Base-by-base conservation (phyloP, 108 stramenopile genomes). In the Nitzschia putrida region DNA sequence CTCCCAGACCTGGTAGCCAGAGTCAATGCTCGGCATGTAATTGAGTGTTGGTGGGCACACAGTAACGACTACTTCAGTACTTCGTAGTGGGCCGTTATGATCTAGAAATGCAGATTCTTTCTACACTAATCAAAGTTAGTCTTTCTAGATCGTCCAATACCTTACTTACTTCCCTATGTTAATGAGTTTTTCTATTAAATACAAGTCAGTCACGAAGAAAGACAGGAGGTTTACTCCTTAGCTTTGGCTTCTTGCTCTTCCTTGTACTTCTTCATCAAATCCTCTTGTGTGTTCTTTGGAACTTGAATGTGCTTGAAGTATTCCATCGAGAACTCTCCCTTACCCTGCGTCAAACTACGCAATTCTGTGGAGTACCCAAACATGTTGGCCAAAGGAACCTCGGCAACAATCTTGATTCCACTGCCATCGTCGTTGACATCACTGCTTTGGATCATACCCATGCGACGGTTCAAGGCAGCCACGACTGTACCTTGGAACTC, bases 321-420 rank as follows among this genome's bases (percentile, higher is more conserved):
- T 71, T 99, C 98, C 98, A 99, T 99, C 8, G 95, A 89, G 73
- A 98, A 98, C 72, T 98, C 99, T 38, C 97, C 98, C 76, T 98
- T 99, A 22, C 97, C 99, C 79, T 99, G 99, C 25, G 99, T 99
- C 39, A 85, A 64, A 64, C 88, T 90, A 23, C 98, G 85, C 39
- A 99, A 57, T 51, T 98, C 98, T 16, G 98, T 99, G 7, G 92
- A 94, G 71, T 96, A 97, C 1, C 97, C 97, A 79, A 98, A 98
- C 95, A 98, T 95, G 58, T 95, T 90, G 14, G 91, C 87, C 12
- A 98, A 75, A 1, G 97, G 97, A 34, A 97, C 94, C 60, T 98
- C 95, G 14, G 95, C 95, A 23, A 89, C 66, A 67, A 99, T 73
- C 51, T 84, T 87, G 49, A 92, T 68, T 18, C 92, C 86, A 69